Percentiles rank a stretch among this genome's conserved stretches.
Evolutionary conservation across 1,284 basidiomycete genomes (phyloP).

Genomic region (Malassezia arunalokei): DNA sequence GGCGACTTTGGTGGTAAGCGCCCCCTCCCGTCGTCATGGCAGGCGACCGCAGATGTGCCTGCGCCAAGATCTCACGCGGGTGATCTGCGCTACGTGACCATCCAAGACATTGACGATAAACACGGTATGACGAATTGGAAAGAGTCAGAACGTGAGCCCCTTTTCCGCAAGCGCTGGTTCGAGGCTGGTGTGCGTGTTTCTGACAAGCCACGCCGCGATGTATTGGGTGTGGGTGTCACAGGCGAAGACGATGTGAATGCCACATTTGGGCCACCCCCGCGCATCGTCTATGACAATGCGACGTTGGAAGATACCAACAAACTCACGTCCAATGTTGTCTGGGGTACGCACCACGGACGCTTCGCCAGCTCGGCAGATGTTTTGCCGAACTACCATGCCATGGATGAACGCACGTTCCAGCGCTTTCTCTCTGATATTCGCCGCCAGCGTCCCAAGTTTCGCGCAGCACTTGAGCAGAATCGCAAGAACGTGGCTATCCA

Average conservation of each 20-base stretch:
- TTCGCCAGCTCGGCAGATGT: slow-evolving; percentile 24
- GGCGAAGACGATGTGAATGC: slow-evolving; percentile 13
- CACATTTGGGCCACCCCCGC: slow-evolving; percentile 20
- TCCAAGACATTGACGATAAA: slow-evolving; percentile 24
- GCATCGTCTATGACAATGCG: slow-evolving; percentile 17
- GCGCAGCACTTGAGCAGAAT: slow-evolving; percentile 12
- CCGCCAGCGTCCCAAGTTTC: slow-evolving; percentile 18
- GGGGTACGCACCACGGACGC: slow-evolving; percentile 15
- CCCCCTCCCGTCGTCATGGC: slow-evolving; percentile 29
- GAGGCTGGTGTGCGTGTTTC: slow-evolving; percentile 28
- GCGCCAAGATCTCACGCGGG: slow-evolving; percentile 23
- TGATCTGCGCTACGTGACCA: slow-evolving; percentile 29
- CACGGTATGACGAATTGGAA: slow-evolving; percentile 35
- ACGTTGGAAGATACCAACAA: neutral
- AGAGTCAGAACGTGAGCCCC: slow-evolving; percentile 29
- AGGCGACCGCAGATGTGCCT: slow-evolving; percentile 22
- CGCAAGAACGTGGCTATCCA: slow-evolving; percentile 21
- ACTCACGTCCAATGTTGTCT: slow-evolving; percentile 11
- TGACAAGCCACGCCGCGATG: slow-evolving; percentile 14
- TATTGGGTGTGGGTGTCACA: neutral
- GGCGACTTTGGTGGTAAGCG: slow-evolving; percentile 42
- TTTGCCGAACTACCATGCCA: slow-evolving; percentile 34
- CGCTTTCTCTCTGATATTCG: slow-evolving; percentile 25
- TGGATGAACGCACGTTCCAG: slow-evolving; percentile 27
- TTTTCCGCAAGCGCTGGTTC: slow-evolving; percentile 30